Evolutionary conservation across 352 stramenopile species (phyloP), one percentile per base, ranked within the genome.

Genomic region (Phytophthora kernoviae): DNA sequence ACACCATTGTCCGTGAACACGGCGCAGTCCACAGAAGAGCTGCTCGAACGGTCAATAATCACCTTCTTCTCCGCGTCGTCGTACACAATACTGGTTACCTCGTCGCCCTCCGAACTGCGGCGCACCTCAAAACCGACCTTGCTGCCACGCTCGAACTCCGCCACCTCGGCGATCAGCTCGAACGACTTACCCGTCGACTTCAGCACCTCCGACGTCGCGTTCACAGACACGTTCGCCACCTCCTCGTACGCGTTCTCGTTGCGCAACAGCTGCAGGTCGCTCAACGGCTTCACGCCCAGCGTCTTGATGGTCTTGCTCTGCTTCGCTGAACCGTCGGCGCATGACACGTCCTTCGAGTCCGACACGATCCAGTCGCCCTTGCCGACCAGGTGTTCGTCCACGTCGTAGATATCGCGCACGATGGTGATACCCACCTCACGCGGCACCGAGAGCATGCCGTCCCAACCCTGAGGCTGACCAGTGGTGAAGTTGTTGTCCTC

Each of bases 241-340:
- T 56, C 36, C 58, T 85, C 70, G 26, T 68, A 20, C 40, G 65
- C 32, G 40, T 86, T 68, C 18, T 49, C 42, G 43, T 81, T 77
- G 14, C 80, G 80, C 14, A 90, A 65, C 30, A 76, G 36, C 46
- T 86, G n/a, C 22, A 86, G 34, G 51, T 85, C 55, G 34, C 70
- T 60, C 43, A 82, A 57, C 37, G 77, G 65, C 65, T 85, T 75
- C 21, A 84, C 59, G 2, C 62, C 62, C 15, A 90, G 43, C 30
- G 80, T 90, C 69, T 90, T 90, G 65, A 90, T 77, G 41, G 77
- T 87, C 65, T 87, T 90, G 68, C 54, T 70, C 62, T 59, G 66
- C 54, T 60, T 56, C 22, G 40, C 26, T 33, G 57, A 64, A 7
- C 62, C 54, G 49, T 63, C 58, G 2, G 26, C 50, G 40, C 67